Evolutionary conservation across 352 stramenopile genomes (phyloP).

Genomic region (Globisporangium polare): DNA sequence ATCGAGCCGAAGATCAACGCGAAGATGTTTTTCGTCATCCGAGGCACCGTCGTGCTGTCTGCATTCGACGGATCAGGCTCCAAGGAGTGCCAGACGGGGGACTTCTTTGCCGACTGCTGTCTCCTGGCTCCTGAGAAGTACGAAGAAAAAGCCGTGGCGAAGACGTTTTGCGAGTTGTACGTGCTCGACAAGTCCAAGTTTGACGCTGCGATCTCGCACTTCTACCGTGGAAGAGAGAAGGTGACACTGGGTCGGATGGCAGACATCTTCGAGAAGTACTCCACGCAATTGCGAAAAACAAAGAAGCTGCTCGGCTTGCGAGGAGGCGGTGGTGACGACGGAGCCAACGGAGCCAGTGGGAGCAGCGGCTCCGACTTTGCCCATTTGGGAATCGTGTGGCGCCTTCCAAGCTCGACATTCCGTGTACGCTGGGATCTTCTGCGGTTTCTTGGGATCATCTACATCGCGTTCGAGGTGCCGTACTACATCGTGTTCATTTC

Average conservation of each 20-base stretch:
- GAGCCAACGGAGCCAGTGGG: background rate
- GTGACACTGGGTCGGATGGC: slow-evolving; percentile 35
- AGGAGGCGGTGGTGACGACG: slow-evolving; percentile 19
- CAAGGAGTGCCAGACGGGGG: slow-evolving; percentile 59
- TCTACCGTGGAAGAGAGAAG: slow-evolving; percentile 35
- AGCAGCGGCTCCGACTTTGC: slow-evolving; percentile 9
- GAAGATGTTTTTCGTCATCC: slow-evolving; percentile 75
- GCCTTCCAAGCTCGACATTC: slow-evolving; percentile 46
- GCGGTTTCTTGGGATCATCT: slow-evolving; percentile 39
- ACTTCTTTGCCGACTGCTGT: slow-evolving; percentile 69
- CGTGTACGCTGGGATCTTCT: slow-evolving; percentile 48
- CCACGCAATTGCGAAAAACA: slow-evolving; percentile 64
- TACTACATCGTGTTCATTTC: slow-evolving; percentile 67
- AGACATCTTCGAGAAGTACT: slow-evolving; percentile 46
- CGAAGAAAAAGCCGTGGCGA: slow-evolving; percentile 67
- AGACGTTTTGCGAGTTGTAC: slow-evolving; percentile 83
- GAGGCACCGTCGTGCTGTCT: slow-evolving; percentile 42
- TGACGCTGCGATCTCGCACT: slow-evolving; percentile 46
- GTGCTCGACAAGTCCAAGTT: slow-evolving; percentile 63
- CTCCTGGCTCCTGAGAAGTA: slow-evolving; percentile 50
- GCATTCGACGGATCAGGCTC: slow-evolving; percentile 41
- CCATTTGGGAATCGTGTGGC: slow-evolving; percentile 24
- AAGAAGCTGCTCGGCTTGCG: slow-evolving; percentile 67
- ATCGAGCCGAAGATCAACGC: slow-evolving; percentile 71
- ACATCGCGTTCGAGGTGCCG: slow-evolving; percentile 62